These are phyloP conservation scores for Termitomyces sp. DNA, from an alignment of 768 basidiomycete species.

Conservation along the genomic window DNA sequence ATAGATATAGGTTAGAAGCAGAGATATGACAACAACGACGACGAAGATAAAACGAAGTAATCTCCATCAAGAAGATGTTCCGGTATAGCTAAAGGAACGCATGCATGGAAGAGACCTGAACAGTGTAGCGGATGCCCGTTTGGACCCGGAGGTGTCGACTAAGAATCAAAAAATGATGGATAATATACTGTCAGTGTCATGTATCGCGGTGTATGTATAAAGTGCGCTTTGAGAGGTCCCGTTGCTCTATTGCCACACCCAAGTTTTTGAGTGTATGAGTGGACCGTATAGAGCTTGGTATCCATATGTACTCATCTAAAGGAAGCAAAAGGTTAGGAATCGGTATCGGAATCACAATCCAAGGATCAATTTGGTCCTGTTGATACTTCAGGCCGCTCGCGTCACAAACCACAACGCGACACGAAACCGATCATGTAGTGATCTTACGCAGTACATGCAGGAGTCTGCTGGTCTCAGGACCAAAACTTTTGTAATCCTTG, in stretches of 20 bases:
- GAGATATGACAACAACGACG: conserved; percentile 8
- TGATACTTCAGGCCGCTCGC: background rate
- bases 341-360: no score
- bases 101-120: conserved; percentile 11
- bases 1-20: conserved; percentile 25
- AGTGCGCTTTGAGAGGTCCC: no score
- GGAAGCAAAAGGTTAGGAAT: no score
- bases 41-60: conserved; percentile 14
- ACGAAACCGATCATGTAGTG: background rate
- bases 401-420: background rate
- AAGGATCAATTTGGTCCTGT: background rate
- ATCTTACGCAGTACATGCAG: background rate
- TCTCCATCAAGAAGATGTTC: conserved; percentile 12
- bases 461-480: background rate
- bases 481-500: background rate
- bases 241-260: no score
- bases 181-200: no score
- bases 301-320: no score
- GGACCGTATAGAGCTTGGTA: no score
- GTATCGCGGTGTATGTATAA: no score
- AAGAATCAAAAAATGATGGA: no score
- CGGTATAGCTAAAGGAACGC: conserved; percentile 7
- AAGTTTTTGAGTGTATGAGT: no score
- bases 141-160: background rate
- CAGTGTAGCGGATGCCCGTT: background rate